Percentiles rank a stretch among this genome's conserved stretches.
Conservation (phyloP, 139 green algal genomes). For the Tetradesmus lagerheimii region DNA sequence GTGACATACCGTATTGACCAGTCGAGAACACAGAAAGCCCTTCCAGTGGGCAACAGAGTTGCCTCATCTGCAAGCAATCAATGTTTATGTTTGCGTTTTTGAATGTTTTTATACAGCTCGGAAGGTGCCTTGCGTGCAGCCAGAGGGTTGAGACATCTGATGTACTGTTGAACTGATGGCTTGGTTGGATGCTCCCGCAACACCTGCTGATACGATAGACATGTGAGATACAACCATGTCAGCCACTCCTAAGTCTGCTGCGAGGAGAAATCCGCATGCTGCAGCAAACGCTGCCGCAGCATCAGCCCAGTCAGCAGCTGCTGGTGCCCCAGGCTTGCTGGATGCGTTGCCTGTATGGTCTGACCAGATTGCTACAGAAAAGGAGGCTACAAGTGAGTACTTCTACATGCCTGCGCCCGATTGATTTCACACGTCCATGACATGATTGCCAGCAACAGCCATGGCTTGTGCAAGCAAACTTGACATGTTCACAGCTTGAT, state of each 20-base stretch:
- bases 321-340: conserved; percentile 35
- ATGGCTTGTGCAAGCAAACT: background rate
- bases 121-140: background rate
- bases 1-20: background rate
- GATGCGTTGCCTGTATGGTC: conserved; percentile 56
- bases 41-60: background rate
- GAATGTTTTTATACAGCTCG: too few relatives aligned
- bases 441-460: background rate
- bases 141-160: background rate
- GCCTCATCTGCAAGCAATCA: background rate
- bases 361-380: conserved; percentile 27
- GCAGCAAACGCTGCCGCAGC: background rate
- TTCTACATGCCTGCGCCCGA: background rate
- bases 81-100: too few relatives aligned
- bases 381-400: conserved; percentile 24
- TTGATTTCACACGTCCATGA: too few relatives aligned
- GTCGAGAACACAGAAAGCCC: background rate
- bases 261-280: background rate
- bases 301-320: conserved; percentile 22
- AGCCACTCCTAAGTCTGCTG: conserved; percentile 26
- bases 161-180: background rate
- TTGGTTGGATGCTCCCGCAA: background rate
- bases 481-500: background rate
- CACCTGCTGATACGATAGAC: background rate
- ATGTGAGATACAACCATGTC: background rate